Evolutionary conservation across 208 protist species (phyloP), one percentile per base, ranked within the genome.

Genomic region (Acanthamoeba healyi): DNA sequence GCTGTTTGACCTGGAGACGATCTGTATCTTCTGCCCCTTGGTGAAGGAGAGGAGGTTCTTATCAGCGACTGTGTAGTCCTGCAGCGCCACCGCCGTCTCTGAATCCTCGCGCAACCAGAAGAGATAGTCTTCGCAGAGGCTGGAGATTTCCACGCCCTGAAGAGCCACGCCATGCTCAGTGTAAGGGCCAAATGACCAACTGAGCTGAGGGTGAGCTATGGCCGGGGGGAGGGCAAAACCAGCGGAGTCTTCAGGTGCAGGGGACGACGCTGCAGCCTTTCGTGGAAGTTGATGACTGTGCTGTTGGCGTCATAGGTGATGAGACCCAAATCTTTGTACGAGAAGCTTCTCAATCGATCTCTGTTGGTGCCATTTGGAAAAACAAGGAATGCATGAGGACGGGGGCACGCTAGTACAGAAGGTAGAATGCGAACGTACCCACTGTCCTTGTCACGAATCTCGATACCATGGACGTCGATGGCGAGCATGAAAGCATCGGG

Each of bases 11-110:
- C 86, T 77, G 65, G 67, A 22, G 32, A 95, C 22, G 22, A 81
- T 56, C n/a, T 94, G 81, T 46, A 96, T 95, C 79, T 94, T 93
- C 42, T 54, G 81, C 0, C 42, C 81, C 81, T 63, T 36, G 22
- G 51, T 63, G 49, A 81, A 81, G 38, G 38, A 49, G 70, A 81
- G 70, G 38, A 81, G 70, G 15, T 81, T 81, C 38, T 40, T 40
- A 46, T 81, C 70, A 1, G 36, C 17, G 7, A 81, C 70, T 19
- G 49, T 26, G 38, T 81, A 81, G 40, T 81, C 70, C 70, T 81
- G 70, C 34, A 81, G 9, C 4, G 70, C 70, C 15, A 46, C 40
- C 70, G 70, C 70, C 40, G 38, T 46, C 6, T n/a, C 32, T 4
- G 70, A 81, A n/a, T 88, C 81, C 51, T 88, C 81, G 17, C 81